Base-by-base conservation (phyloP, 768 basidiomycete genomes). In the Leccinum subgranulosum region DNA sequence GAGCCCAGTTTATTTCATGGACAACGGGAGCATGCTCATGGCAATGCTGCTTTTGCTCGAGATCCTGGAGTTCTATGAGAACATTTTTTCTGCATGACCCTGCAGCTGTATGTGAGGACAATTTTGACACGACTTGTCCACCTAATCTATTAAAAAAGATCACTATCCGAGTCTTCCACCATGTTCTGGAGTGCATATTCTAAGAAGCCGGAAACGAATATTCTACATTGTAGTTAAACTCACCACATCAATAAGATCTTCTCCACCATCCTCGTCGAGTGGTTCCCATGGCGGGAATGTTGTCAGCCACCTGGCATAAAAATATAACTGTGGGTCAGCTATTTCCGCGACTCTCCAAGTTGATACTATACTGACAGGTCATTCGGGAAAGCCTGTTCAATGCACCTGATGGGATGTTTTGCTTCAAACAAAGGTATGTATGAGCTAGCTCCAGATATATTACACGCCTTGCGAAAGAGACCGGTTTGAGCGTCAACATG, bases 221-320 rank as follows among this genome's bases (percentile, higher is more conserved):
- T n/a, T 8, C 2, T 17, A 4, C n/a, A 33, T n/a, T n/a, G n/a
- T n/a, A n/a, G n/a, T 27, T 6, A 52, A 7, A 48, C 66, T 55
- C 21, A 67, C 66, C 2, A 47, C 41, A 41, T 63, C 64, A 7
- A 66, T 54, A 4, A 27, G 55, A 36, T 69, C 69, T 31, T 69
- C 62, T 4, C 8, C 52, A 10, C 68, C 69, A 2, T 69, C 70
- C 28, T 65, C 63, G 6, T 71, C 61, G n/a, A 69, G 62, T 2
- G 68, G 68, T 6, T 65, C 60, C 68, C 70, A 71, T 15, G 68
- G 70, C 3, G 58, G 45, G 6, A 21, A 14, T 33, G 56, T 60
- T n/a, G 25, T 39, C 45, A 41, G 48, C 68, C 68, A 69, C 10
- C 68, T 71, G 23, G 11, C 21, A 7, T 21, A 15, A 14, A 29